phyloP scores from a whole-genome alignment of 768 basidiomycete species.

The Trametes cubensis region DNA sequence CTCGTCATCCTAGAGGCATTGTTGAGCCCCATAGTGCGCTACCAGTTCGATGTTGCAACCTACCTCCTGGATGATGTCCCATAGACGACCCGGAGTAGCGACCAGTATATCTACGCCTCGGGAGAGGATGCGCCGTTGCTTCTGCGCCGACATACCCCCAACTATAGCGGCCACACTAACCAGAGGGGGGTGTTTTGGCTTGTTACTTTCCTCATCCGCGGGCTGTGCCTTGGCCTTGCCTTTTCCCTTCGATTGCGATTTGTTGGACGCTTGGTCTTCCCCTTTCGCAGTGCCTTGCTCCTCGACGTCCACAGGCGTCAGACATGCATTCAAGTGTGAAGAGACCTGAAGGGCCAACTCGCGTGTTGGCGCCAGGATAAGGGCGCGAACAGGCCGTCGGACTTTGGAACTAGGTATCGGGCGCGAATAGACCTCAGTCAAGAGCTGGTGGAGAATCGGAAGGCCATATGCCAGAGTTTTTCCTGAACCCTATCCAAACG shows the following conservation, averaged over 20 bases:
- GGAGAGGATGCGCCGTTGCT: slow-evolving; percentile 83
- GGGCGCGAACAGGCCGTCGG: slow-evolving; percentile 66
- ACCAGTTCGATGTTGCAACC: slow-evolving; percentile 25
- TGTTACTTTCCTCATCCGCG: not conserved
- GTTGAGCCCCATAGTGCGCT: not conserved
- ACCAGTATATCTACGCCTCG: slow-evolving; percentile 92
- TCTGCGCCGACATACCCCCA: slow-evolving; percentile 94
- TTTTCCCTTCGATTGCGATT: slow-evolving; percentile 30
- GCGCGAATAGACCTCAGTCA: slow-evolving; percentile 27
- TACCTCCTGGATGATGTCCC: slow-evolving; percentile 90
- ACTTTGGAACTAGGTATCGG: slow-evolving; percentile 37
- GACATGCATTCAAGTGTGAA: slow-evolving; percentile 72
- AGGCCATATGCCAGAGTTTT: slow-evolving; percentile 97
- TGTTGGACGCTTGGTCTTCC: not conserved
- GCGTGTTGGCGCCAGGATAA: slow-evolving; percentile 91
- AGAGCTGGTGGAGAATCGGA: slow-evolving; percentile 76
- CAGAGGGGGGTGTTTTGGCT: slow-evolving; percentile 54
- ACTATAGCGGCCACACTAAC: slow-evolving; percentile 89
- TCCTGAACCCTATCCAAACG: slow-evolving; percentile 74
- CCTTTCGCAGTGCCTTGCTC: slow-evolving; percentile 35
- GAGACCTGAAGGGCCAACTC: slow-evolving; percentile 97
- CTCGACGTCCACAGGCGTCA: slow-evolving; percentile 39
- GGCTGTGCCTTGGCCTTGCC: slow-evolving; percentile 26
- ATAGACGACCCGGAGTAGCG: slow-evolving; percentile 95
- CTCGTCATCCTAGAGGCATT: slow-evolving; percentile 61